These are phyloP conservation scores for Thalassia testudinum DNA, from an alignment of 116 monocot species.

Conservation along the genomic window DNA sequence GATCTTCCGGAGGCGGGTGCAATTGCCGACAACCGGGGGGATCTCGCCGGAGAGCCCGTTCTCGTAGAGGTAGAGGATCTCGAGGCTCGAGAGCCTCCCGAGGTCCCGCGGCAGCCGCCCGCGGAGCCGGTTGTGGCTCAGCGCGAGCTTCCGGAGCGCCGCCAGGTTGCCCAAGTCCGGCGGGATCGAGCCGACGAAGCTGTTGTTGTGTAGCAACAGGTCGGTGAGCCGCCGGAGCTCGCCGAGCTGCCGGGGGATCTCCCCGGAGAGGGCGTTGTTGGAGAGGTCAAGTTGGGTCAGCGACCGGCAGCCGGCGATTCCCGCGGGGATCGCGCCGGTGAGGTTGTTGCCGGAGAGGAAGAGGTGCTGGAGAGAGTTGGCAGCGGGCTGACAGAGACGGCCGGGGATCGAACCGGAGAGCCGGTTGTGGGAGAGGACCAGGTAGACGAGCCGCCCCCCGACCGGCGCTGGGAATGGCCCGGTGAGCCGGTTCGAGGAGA, in stretches of 20 bases:
- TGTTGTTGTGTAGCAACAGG: conserved; percentile 87
- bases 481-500: conserved; percentile 52
- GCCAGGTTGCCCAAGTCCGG: conserved; percentile 31
- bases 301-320: conserved; percentile 25
- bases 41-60: conserved; percentile 67
- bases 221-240: conserved; percentile 46
- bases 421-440: conserved; percentile 53
- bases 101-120: conserved; percentile 43
- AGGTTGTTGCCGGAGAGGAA: conserved; percentile 58
- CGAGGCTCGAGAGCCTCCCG: conserved; percentile 28
- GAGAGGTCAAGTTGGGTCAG: conserved; percentile 53
- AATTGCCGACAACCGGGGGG: conserved; percentile 51
- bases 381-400: conserved; percentile 23
- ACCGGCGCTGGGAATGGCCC: conserved; percentile 45
- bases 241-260: conserved; percentile 49
- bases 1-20: conserved; percentile 46
- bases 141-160: conserved; percentile 34
- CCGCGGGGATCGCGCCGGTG: conserved; percentile 36
- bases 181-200: conserved; percentile 48
- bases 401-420: conserved; percentile 45
- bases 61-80: conserved; percentile 73
- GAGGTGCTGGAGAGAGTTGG: conserved; percentile 32
- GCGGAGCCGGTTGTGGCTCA: conserved; percentile 53
- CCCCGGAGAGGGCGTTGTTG: conserved; percentile 56
- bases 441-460: conserved; percentile 21